phyloP scores from a whole-genome alignment of 176 grass and related monocot species.

The Ensete ventricosum region DNA sequence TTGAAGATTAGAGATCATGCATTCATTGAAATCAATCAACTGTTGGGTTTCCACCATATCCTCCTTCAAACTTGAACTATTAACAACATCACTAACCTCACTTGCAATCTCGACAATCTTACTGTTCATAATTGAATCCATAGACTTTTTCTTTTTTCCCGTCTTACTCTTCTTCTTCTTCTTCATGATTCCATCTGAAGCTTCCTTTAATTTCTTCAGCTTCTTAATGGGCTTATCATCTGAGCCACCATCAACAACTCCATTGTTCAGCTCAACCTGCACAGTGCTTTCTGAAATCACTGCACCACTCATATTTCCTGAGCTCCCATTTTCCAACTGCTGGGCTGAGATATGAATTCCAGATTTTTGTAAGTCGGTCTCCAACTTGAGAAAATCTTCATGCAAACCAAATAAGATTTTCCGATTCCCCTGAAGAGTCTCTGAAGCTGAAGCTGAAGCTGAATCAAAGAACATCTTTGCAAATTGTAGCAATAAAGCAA shows the following conservation, averaged over 20 bases:
- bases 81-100: slow-evolving; percentile 5
- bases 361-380: slow-evolving; percentile 54
- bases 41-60: slow-evolving; percentile 34
- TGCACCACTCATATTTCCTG: neutral
- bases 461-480: slow-evolving; percentile 57
- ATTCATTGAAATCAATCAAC: slow-evolving; percentile 52
- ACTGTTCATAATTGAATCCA: neutral
- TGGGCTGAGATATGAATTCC: slow-evolving; percentile 30
- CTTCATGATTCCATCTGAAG: neutral
- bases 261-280: neutral
- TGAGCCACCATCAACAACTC: neutral
- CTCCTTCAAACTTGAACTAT: slow-evolving; percentile 25
- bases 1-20: slow-evolving; percentile 71
- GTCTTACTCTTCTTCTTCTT: slow-evolving; percentile 13
- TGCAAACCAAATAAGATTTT: slow-evolving; percentile 56
- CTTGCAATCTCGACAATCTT: neutral
- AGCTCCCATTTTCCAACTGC: slow-evolving; percentile 6
- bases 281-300: neutral
- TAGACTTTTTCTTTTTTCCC: neutral
- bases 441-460: slow-evolving; percentile 29
- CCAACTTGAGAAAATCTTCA: slow-evolving; percentile 64
- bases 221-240: slow-evolving; percentile 10
- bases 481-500: slow-evolving; percentile 48
- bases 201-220: slow-evolving; percentile 7
- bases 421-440: slow-evolving; percentile 60